Conservation (phyloP, 768 basidiomycete genomes). For the Pleurotus pulmonarius region DNA sequence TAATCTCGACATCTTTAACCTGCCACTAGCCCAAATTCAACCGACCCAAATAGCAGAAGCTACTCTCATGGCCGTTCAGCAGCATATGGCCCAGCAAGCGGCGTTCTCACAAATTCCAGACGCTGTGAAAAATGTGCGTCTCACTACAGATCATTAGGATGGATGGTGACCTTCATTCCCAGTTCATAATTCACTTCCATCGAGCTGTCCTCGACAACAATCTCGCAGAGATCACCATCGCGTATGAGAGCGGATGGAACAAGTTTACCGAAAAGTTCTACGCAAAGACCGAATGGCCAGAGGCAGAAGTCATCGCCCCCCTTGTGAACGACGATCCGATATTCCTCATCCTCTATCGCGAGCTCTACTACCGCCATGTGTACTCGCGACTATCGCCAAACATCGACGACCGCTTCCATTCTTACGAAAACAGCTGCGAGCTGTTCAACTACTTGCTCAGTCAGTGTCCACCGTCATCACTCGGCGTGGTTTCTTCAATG, state of each 20-base stretch:
- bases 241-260: conserved; percentile 98
- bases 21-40: conserved; percentile 34
- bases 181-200: conserved; percentile 96
- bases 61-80: conserved; percentile 69
- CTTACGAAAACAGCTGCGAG: conserved; percentile 97
- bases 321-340: conserved; percentile 94
- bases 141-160: neutral
- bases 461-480: conserved; percentile 31
- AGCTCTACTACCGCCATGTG: conserved; percentile 92
- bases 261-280: conserved; percentile 96
- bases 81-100: conserved; percentile 80
- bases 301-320: conserved; percentile 92
- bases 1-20: neutral
- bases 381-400: conserved; percentile 94
- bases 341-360: conserved; percentile 95
- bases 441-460: conserved; percentile 97
- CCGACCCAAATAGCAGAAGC: conserved; percentile 71
- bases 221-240: conserved; percentile 82
- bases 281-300: conserved; percentile 92
- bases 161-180: conserved; percentile 10
- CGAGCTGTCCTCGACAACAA: conserved; percentile 91
- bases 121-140: conserved; percentile 81
- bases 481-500: neutral
- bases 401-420: conserved; percentile 96
- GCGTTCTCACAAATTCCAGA: conserved; percentile 84